Conservation (phyloP, 179 eudicot genomes). For the Beta lomatogona region DNA sequence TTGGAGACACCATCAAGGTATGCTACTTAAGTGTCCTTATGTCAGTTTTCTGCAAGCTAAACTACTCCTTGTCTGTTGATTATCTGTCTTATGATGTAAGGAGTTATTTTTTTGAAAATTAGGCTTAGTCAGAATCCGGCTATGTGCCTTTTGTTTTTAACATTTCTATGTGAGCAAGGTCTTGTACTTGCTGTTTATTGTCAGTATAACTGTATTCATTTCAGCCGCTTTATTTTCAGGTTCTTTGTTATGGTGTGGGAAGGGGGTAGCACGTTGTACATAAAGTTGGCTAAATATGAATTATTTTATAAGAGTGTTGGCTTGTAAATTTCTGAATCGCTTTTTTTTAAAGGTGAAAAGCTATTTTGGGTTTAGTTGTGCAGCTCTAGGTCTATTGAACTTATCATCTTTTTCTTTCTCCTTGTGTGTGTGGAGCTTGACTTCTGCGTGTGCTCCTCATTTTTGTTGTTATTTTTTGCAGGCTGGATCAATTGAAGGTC, state of each 20-base stretch:
- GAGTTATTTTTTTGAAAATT: not conserved
- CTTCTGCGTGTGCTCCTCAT: conserved; percentile 12
- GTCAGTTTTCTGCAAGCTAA: not conserved
- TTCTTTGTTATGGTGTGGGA: not conserved
- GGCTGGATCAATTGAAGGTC: conserved; percentile 99
- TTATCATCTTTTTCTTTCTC: not conserved
- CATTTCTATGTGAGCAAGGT: not conserved
- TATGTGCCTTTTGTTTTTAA: not conserved
- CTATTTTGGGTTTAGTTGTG: not conserved
- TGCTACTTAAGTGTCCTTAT: conserved; percentile 8
- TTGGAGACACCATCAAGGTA: conserved; percentile 95
- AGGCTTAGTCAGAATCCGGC: not conserved
- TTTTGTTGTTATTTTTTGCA: conserved; percentile 37
- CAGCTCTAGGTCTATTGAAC: not conserved
- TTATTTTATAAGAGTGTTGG: not conserved
- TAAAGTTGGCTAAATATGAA: not conserved
- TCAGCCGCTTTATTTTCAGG: not conserved
- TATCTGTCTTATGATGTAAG: not conserved
- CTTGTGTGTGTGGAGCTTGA: not conserved
- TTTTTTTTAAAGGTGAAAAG: not conserved
- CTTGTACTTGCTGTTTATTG: not conserved
- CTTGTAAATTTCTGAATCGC: conserved; percentile 17
- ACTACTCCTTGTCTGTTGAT: conserved; percentile 2
- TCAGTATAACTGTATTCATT: not conserved
- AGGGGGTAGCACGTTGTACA: not conserved